These are phyloP conservation scores for Emergomyces africanus DNA, from an alignment of 2,329 filamentous ascomycete genomes.

Conservation along the genomic window DNA sequence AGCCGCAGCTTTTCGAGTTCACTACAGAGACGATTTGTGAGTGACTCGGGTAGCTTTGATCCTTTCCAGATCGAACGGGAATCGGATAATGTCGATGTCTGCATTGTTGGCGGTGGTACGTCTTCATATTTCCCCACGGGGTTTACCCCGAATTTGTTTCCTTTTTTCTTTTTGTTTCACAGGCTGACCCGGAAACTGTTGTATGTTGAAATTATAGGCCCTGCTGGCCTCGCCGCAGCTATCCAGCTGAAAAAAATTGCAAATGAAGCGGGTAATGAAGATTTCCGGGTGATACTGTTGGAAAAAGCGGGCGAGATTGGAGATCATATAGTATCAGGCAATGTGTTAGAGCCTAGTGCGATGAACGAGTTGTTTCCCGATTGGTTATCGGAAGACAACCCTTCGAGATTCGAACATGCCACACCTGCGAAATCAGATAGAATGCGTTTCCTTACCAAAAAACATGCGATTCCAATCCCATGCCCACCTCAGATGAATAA, in stretches of 20 bases:
- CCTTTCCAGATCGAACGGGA: slow-evolving; percentile 64
- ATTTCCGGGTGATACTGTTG: slow-evolving; percentile 82
- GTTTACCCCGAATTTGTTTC: not conserved
- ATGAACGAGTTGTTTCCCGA: slow-evolving; percentile 85
- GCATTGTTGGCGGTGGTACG: slow-evolving; percentile 79
- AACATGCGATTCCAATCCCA: slow-evolving; percentile 62
- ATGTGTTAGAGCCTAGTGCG: slow-evolving; percentile 81
- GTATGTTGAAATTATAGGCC: slow-evolving; percentile 39
- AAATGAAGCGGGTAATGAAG: slow-evolving; percentile 87
- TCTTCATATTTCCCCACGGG: not conserved
- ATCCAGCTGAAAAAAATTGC: slow-evolving; percentile 93
- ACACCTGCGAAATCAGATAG: slow-evolving; percentile 73
- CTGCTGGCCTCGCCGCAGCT: slow-evolving; percentile 80
- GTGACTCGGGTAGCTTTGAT: slow-evolving; percentile 45
- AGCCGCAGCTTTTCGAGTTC: slow-evolving; percentile 35
- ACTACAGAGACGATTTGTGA: slow-evolving; percentile 27
- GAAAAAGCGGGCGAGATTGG: slow-evolving; percentile 95
- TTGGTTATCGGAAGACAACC: slow-evolving; percentile 83
- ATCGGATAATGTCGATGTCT: slow-evolving; percentile 87
- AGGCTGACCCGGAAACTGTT: not conserved
- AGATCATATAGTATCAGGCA: slow-evolving; percentile 89
- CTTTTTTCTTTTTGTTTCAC: not conserved
- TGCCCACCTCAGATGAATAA: slow-evolving; percentile 97
- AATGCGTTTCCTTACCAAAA: slow-evolving; percentile 91
- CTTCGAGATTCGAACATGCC: slow-evolving; percentile 71